Evolutionary conservation across 306 rosid species (phyloP), one percentile per base, ranked within the genome.

Genomic region (Sophora flavescens): DNA sequence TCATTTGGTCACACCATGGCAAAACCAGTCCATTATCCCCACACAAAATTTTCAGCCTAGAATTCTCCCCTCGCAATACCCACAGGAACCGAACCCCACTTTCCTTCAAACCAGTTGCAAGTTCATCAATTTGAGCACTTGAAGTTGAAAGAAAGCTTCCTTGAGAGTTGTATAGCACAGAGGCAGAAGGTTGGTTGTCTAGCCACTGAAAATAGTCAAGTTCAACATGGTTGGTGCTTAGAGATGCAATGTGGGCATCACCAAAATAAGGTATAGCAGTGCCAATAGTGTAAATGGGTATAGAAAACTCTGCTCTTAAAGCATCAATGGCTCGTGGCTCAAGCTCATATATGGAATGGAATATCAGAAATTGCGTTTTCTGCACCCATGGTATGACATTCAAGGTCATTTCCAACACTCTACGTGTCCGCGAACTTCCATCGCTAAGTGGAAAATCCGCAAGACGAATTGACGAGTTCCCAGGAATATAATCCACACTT

Each of bases 1-100:
- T 85, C 70, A 82, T 32, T 72, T 90, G 92, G 14, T 86, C 95
- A 79, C 95, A 90, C 88, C 89, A 90, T 17, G 73, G 68, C 48
- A 90, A 57, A 15, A 88, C 70, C 1, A 90, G 32, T 11, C 91
- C 91, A 39, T 2, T 75, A 5, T 83, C 83, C 9, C 95, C 88
- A 63, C 88, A 86, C 3, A 65, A 26, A 42, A 76, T 73, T 60
- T 70, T 83, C 63, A 81, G 64, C 2, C 63, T 79, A 0, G n/a
- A 5, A 10, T 63, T 32, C 10, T 88, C 89, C 0, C 28, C 62
- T 0, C 72, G 81, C 4, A 78, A 66, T 28, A 84, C 63, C 92
- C 89, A 88, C 68, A 90, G 52, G 78, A 88, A 88, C 8, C 83
- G 11, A 57, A 81, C 89, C 0, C 84, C 82, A 42, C 86, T 84